These are phyloP conservation scores for Sporothrix dimorphospora DNA, from an alignment of 2,329 filamentous ascomycete genomes.

Conservation along the genomic window DNA sequence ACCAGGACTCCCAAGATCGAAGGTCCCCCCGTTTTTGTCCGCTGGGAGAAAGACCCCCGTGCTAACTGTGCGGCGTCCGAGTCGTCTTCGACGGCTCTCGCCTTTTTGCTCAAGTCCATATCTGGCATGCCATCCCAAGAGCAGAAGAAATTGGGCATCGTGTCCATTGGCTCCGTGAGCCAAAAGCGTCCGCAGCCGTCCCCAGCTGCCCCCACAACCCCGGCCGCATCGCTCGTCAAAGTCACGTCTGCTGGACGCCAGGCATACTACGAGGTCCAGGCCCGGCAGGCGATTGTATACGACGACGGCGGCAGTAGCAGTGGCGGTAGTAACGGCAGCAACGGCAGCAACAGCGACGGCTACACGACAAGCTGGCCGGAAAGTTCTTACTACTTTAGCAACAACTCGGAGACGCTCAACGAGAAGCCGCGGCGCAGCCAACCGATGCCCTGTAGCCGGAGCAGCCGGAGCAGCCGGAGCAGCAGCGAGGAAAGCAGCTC, in stretches of 20 bases:
- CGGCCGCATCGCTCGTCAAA: no score
- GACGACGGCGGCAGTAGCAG: background rate
- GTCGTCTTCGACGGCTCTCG: conserved; percentile 29
- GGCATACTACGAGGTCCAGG: background rate
- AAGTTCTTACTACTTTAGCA: conserved; percentile 31
- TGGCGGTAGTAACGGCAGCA: background rate
- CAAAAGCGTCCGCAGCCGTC: conserved; percentile 3
- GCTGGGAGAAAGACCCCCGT: conserved; percentile 19
- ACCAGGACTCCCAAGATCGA: background rate
- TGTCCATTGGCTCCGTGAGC: conserved; percentile 26
- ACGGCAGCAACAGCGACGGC: background rate
- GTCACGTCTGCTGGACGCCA: no score
- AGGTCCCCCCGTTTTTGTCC: background rate
- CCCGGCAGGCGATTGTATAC: background rate
- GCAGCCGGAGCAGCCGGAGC: background rate
- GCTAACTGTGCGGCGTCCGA: conserved; percentile 30
- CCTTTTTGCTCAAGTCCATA: conserved; percentile 25
- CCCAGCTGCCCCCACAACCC: background rate
- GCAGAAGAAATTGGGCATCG: conserved; percentile 22
- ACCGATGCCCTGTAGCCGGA: background rate
- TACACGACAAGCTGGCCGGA: conserved; percentile 30
- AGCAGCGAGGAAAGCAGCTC: background rate
- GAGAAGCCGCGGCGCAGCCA: background rate
- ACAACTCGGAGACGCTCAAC: background rate
- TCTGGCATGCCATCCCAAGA: conserved; percentile 4